Conservation (phyloP, 2,329 filamentous ascomycete genomes). For the Neofusicoccum kwambonambiense region DNA sequence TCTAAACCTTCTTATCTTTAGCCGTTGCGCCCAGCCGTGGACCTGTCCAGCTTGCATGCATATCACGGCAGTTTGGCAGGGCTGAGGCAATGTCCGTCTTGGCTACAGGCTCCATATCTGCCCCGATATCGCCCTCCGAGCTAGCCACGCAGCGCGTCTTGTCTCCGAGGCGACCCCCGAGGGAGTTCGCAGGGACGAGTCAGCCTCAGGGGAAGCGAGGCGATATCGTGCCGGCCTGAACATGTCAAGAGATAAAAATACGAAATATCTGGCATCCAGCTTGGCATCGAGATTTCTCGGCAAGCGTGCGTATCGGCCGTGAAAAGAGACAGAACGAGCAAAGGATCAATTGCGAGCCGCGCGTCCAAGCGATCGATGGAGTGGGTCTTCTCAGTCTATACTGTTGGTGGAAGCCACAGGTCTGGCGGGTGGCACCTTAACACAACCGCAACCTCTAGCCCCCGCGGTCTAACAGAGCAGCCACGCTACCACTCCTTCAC, state of each 20-base stretch:
- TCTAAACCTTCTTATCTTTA: neutral
- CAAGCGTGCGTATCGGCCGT: no score
- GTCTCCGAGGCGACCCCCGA: neutral
- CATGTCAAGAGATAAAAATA: neutral
- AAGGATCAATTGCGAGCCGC: no score
- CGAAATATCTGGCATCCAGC: neutral
- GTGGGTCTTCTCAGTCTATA: neutral
- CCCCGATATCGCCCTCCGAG: neutral
- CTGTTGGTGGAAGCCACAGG: no score
- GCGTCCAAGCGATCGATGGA: no score
- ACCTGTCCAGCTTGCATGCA: neutral
- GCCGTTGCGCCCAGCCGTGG: neutral
- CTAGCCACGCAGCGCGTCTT: neutral
- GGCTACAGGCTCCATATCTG: neutral
- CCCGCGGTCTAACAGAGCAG: no score
- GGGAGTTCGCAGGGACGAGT: neutral
- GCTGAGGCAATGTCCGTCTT: neutral
- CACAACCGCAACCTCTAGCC: no score
- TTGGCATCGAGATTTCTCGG: no score
- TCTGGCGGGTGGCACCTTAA: no score
- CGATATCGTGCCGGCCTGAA: neutral
- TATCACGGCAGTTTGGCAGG: neutral
- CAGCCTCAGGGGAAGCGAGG: neutral
- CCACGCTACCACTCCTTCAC: constrained; percentile 3
- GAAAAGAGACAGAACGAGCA: no score